Percentiles rank a stretch among this genome's conserved stretches.
phyloP scores from a whole-genome alignment of 2,329 filamentous ascomycete species.

The Pseudophaeomoniella oleicola region DNA sequence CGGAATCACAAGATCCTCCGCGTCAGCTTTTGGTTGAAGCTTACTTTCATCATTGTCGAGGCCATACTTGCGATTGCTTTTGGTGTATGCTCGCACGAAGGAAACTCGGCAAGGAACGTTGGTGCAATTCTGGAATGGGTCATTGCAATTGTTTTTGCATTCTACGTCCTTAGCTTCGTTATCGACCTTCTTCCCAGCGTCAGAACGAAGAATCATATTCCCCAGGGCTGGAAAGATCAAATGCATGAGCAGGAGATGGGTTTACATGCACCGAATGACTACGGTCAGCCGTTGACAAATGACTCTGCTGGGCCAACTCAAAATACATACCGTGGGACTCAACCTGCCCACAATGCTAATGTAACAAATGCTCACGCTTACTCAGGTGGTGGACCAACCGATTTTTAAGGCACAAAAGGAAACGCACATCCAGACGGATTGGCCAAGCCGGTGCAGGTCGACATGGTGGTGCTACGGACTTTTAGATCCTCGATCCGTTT shows the following conservation, averaged over 20 bases:
- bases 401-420: too few relatives aligned
- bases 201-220: slow-evolving; percentile 37
- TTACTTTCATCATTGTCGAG: slow-evolving; percentile 70
- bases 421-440: too few relatives aligned
- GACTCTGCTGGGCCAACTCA: slow-evolving; percentile 7
- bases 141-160: slow-evolving; percentile 14
- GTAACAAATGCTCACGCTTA: not conserved
- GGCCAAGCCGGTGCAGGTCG: too few relatives aligned
- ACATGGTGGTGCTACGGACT: too few relatives aligned
- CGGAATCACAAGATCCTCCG: slow-evolving; percentile 55
- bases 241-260: slow-evolving; percentile 6
- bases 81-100: slow-evolving; percentile 36
- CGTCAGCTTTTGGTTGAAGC: slow-evolving; percentile 75
- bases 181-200: slow-evolving; percentile 75
- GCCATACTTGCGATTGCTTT: slow-evolving; percentile 55
- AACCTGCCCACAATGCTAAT: not conserved
- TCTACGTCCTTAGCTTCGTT: slow-evolving; percentile 70
- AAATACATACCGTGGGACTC: slow-evolving; percentile 17
- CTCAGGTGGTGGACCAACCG: not conserved
- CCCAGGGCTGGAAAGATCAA: slow-evolving; percentile 18
- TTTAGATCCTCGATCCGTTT: too few relatives aligned
- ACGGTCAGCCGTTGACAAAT: slow-evolving; percentile 5
- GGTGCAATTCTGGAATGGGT: slow-evolving; percentile 68
- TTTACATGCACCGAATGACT: not conserved
- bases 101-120: slow-evolving; percentile 36